These are phyloP conservation scores for Stylonectria norvegica DNA, from an alignment of 2,329 filamentous ascomycete species.

Conservation along the genomic window DNA sequence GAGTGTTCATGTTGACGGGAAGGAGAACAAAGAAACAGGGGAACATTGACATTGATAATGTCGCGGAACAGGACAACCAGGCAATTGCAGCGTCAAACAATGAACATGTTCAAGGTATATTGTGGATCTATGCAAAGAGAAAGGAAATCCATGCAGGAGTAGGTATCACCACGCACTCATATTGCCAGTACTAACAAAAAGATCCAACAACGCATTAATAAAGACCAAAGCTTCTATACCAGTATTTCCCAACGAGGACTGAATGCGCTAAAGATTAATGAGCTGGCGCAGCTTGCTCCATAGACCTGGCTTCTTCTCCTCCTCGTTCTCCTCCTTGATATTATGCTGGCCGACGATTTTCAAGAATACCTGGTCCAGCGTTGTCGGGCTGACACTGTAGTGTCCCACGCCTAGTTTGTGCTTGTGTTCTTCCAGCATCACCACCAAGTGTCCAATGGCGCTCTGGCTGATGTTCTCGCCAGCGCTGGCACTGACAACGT, in stretches of 20 bases:
- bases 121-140: no score
- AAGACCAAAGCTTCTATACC: no score
- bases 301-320: conserved; percentile 28
- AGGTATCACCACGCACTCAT: no score
- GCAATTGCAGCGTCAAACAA: no score
- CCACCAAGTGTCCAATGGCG: conserved; percentile 67
- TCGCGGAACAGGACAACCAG: no score
- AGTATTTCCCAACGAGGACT: background rate
- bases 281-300: conserved; percentile 24
- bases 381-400: conserved; percentile 83
- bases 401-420: conserved; percentile 70
- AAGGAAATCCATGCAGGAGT: no score
- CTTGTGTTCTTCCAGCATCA: conserved; percentile 69
- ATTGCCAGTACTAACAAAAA: no score
- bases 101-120: no score
- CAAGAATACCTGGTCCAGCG: conserved; percentile 87
- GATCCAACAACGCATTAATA: no score
- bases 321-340: conserved; percentile 68
- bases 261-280: conserved; percentile 19
- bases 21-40: no score
- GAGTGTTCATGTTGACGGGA: no score
- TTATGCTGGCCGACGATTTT: conserved; percentile 78
- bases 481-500: conserved; percentile 19
- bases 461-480: conserved; percentile 35
- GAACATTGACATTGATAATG: no score